Evolutionary conservation across 2,329 filamentous ascomycete genomes (phyloP).

Genomic region (Hypoxylon sp.): DNA sequence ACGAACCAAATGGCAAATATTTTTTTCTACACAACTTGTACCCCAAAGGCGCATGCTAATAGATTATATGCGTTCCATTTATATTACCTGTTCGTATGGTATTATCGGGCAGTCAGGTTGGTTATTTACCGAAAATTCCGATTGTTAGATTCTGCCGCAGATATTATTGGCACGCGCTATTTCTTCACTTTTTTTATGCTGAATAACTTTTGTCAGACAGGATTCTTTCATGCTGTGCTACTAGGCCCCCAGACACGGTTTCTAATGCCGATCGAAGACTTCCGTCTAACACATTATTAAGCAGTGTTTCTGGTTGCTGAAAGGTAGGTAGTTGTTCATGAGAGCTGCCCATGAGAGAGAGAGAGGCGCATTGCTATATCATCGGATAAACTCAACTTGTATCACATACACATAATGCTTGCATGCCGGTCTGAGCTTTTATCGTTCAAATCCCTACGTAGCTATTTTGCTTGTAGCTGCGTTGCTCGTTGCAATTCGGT

Average conservation of each 20-base stretch:
- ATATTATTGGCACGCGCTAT: conserved; percentile 25
- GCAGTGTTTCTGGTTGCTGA: too few relatives aligned
- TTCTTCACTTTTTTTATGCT: conserved; percentile 27
- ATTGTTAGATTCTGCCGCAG: conserved; percentile 19
- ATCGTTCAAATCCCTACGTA: too few relatives aligned
- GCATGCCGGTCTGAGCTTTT: too few relatives aligned
- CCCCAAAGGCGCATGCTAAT: conserved; percentile 33
- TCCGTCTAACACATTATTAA: too few relatives aligned
- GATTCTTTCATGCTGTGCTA: conserved; percentile 18
- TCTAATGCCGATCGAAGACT: conserved; percentile 20
- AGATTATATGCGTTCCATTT: conserved; percentile 28
- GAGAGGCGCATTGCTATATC: too few relatives aligned
- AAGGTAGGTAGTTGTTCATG: too few relatives aligned
- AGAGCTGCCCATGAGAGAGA: too few relatives aligned
- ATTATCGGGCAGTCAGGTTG: conserved; percentile 4
- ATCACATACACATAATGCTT: too few relatives aligned
- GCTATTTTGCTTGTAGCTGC: too few relatives aligned
- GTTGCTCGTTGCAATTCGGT: too few relatives aligned
- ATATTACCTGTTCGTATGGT: conserved; percentile 28
- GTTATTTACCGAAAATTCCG: conserved; percentile 24
- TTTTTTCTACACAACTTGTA: conserved; percentile 21
- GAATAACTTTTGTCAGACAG: conserved; percentile 19
- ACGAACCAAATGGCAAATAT: conserved; percentile 21
- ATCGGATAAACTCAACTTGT: too few relatives aligned
- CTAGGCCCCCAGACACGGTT: conserved; percentile 17